Percentiles rank a stretch among this genome's conserved stretches.
These are phyloP conservation scores for Fusarium odoratissimum DNA, from an alignment of 2,329 filamentous ascomycete species.

Conservation along the genomic window DNA sequence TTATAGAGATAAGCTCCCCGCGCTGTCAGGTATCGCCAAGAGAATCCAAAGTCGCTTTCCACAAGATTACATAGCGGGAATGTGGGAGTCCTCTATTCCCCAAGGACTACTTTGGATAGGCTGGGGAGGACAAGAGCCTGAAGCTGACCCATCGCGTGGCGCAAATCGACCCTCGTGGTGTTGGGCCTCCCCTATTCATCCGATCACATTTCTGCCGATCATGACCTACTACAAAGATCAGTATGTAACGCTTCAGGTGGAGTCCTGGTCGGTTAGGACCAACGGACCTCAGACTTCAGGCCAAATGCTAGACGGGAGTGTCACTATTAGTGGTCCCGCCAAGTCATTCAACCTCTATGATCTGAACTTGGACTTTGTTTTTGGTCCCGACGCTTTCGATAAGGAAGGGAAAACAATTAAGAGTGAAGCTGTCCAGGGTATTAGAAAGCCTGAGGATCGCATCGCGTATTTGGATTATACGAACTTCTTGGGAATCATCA, in stretches of 20 bases:
- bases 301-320: neutral
- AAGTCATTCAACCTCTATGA: neutral
- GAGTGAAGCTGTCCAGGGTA: neutral
- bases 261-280: neutral
- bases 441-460: neutral
- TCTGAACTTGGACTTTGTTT: neutral
- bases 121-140: too few species aligned
- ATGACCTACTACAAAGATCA: neutral
- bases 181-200: neutral
- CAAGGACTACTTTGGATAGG: neutral
- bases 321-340: neutral
- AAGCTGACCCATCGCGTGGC: rapidly evolving
- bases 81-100: neutral
- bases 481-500: neutral
- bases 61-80: neutral
- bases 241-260: neutral
- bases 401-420: neutral
- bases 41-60: neutral
- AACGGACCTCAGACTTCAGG: neutral
- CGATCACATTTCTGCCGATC: neutral
- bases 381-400: neutral
- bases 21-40: neutral
- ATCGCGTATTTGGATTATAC: neutral
- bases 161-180: slow-evolving; percentile 3
- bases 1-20: neutral